These are phyloP conservation scores for Gossypium gossypioides DNA, from an alignment of 441 rosid genomes.

Conservation along the genomic window DNA sequence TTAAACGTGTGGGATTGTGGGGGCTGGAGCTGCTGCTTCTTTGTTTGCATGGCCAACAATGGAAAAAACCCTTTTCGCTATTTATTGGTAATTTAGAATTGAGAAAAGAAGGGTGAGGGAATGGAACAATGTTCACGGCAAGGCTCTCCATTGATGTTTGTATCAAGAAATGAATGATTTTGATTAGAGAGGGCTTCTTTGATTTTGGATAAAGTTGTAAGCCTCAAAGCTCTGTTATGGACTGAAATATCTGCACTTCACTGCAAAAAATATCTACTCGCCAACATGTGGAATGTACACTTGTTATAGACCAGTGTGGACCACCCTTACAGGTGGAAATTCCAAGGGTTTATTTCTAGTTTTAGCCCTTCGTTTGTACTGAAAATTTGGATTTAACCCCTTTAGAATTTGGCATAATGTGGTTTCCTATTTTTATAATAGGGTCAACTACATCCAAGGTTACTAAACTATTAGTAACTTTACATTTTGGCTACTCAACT, in stretches of 20 bases:
- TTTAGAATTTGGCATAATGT: neutral
- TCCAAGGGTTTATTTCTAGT: neutral
- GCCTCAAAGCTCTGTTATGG: neutral
- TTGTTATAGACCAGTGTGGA: neutral
- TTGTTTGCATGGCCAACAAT: constrained; percentile 16
- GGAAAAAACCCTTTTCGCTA: constrained; percentile 9
- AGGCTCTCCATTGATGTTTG: constrained; percentile 35
- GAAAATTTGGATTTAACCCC: neutral
- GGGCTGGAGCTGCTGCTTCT: constrained; percentile 24
- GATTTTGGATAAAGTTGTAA: neutral
- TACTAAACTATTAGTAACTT: too few species aligned
- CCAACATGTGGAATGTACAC: neutral
- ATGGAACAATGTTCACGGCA: constrained; percentile 21
- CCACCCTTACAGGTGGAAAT: neutral
- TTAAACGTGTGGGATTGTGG: constrained; percentile 19
- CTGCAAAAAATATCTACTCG: constrained; percentile 8
- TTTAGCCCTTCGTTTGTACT: neutral
- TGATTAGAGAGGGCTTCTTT: neutral
- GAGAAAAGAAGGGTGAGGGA: constrained; percentile 28
- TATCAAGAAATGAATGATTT: neutral
- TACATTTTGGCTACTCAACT: too few species aligned
- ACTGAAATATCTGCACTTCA: neutral
- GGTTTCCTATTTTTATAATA: too few species aligned
- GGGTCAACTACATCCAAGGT: too few species aligned
- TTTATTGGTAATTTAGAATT: constrained; percentile 20